Evolutionary conservation across 2,329 filamentous ascomycete species (phyloP).

Genomic region (Colletotrichum neosansevieriae): DNA sequence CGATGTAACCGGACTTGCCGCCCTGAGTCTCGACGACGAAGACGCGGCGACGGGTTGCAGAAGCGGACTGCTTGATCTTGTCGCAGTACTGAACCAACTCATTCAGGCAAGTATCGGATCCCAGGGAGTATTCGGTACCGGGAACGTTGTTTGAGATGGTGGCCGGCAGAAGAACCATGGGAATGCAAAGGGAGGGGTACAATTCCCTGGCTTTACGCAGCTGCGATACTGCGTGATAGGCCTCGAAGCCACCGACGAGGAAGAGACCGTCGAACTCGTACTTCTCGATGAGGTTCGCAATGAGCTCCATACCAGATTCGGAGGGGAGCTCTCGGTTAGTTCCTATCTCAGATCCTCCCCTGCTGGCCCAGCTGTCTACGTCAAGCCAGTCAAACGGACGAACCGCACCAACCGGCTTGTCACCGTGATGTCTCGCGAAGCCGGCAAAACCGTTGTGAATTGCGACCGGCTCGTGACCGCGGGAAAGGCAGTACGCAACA

Average conservation of each 20-base stretch:
- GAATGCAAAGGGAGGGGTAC: conserved; percentile 90
- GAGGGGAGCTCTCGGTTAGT: conserved; percentile 94
- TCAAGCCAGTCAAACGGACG: conserved; percentile 92
- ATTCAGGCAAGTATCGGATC: conserved; percentile 96
- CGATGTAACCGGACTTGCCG: conserved; percentile 92
- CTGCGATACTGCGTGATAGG: conserved; percentile 91
- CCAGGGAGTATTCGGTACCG: conserved; percentile 95
- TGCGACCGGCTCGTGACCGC: conserved; percentile 92
- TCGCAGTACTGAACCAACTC: conserved; percentile 96
- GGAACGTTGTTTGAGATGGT: conserved; percentile 99
- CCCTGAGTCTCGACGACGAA: conserved; percentile 99
- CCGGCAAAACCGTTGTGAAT: conserved; percentile 98
- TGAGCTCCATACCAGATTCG: conserved; percentile 84
- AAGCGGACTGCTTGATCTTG: conserved; percentile 96
- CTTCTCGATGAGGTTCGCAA: conserved; percentile 84
- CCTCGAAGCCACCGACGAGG: conserved; percentile 94
- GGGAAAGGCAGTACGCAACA: conserved; percentile 90
- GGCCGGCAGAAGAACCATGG: conserved; percentile 91
- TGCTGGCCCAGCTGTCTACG: conserved; percentile 94
- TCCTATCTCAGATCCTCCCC: conserved; percentile 96
- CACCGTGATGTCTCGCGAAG: conserved; percentile 88
- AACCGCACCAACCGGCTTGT: conserved; percentile 84
- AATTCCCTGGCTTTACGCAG: conserved; percentile 82
- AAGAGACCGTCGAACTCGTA: conserved; percentile 94
- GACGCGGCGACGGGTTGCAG: conserved; percentile 89